phyloP scores from a whole-genome alignment of 768 basidiomycete species.

The Kwoniella botswanensis region DNA sequence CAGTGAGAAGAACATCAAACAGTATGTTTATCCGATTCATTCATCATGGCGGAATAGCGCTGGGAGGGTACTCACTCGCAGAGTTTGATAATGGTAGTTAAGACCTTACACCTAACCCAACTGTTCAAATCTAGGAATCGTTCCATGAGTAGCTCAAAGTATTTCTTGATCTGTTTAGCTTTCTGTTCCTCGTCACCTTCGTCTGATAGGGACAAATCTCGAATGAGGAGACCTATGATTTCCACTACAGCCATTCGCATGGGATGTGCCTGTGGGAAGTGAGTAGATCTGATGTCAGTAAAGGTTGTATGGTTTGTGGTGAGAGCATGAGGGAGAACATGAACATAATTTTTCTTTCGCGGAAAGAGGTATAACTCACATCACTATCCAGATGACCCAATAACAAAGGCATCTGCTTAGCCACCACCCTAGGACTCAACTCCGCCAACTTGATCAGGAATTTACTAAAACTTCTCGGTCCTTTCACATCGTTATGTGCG shows the following conservation, averaged over 20 bases:
- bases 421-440: slow-evolving; percentile 73
- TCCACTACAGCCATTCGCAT: slow-evolving; percentile 96
- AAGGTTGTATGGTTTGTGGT: too few relatives aligned
- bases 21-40: too few relatives aligned
- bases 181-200: slow-evolving; percentile 64
- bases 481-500: slow-evolving; percentile 70
- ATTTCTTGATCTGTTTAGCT: slow-evolving; percentile 69
- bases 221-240: slow-evolving; percentile 81
- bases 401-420: slow-evolving; percentile 87
- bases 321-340: too few relatives aligned
- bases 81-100: slow-evolving; percentile 74
- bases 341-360: background rate
- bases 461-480: slow-evolving; percentile 78
- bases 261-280: slow-evolving; percentile 75
- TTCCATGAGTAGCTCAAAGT: slow-evolving; percentile 83
- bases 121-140: slow-evolving; percentile 86
- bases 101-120: slow-evolving; percentile 89
- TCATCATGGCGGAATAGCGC: slow-evolving; percentile 1
- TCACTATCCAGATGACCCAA: slow-evolving; percentile 89
- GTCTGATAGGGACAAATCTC: slow-evolving; percentile 71
- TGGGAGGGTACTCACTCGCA: slow-evolving; percentile 64
- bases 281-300: background rate
- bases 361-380: slow-evolving; percentile 60
- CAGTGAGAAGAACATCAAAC: too few relatives aligned
- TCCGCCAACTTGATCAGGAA: slow-evolving; percentile 85